A percentile compares a stretch with the other conserved stretches of the same genome.
phyloP scores from a whole-genome alignment of 1,284 basidiomycete species.

The Baeospora myosura region DNA sequence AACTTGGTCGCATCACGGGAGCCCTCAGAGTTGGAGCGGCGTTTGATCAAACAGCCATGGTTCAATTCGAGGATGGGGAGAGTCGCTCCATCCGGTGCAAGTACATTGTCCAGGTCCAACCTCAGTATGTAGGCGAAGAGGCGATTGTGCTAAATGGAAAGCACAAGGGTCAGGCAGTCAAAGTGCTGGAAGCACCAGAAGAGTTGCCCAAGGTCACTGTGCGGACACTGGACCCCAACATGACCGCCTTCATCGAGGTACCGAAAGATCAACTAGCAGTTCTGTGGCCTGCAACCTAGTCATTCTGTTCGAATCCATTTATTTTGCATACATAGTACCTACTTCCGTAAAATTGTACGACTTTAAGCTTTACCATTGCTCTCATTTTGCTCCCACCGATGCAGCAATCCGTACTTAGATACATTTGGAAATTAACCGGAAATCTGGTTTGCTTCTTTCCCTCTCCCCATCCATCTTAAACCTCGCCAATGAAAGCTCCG shows the following conservation, averaged over 20 bases:
- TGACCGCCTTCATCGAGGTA: background rate
- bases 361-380: too few species aligned
- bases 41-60: constrained; percentile 34
- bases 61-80: constrained; percentile 26
- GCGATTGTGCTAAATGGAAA: constrained; percentile 31
- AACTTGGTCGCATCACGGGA: constrained; percentile 33
- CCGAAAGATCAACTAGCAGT: background rate
- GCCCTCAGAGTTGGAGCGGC: constrained; percentile 23
- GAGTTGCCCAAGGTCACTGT: too few species aligned
- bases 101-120: constrained; percentile 33
- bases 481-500: too few species aligned
- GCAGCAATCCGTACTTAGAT: too few species aligned
- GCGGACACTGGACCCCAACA: background rate
- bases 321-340: constrained; percentile 2
- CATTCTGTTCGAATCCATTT: background rate
- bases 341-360: too few species aligned
- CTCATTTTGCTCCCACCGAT: too few species aligned
- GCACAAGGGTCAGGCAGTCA: constrained; percentile 28
- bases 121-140: constrained; percentile 28
- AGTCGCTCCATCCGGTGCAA: constrained; percentile 29
- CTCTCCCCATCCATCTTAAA: too few species aligned
- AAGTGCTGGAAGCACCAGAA: constrained; percentile 17
- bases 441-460: too few species aligned
- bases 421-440: too few species aligned
- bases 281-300: background rate